Conservation (phyloP, 495 filamentous ascomycete genomes). For the Hyaloscypha finlandica region DNA sequence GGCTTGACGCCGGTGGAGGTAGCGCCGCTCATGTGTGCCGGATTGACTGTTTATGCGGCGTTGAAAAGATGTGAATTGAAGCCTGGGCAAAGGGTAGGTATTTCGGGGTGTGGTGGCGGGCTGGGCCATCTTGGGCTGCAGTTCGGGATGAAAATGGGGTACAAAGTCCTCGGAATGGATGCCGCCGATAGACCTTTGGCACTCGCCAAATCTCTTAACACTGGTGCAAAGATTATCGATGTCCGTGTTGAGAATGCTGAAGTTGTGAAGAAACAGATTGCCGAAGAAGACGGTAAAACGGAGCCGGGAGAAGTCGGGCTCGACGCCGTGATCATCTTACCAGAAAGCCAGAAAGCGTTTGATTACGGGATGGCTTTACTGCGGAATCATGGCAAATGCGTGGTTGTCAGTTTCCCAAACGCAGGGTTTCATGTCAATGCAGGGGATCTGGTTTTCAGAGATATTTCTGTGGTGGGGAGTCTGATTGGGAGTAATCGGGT, state of each 20-base stretch:
- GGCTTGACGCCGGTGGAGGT: constrained; percentile 46
- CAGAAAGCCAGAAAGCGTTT: constrained; percentile 42
- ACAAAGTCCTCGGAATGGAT: constrained; percentile 53
- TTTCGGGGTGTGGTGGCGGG: constrained; percentile 58
- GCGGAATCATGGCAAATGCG: constrained; percentile 41
- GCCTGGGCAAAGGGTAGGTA: constrained; percentile 48
- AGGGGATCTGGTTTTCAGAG: constrained; percentile 50
- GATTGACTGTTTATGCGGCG: constrained; percentile 40
- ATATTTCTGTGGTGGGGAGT: constrained; percentile 50
- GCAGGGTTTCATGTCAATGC: constrained; percentile 46
- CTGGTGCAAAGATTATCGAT: constrained; percentile 40
- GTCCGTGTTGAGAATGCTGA: constrained; percentile 25
- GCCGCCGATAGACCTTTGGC: constrained; percentile 50
- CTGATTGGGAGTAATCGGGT: constrained; percentile 45
- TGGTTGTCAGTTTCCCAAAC: constrained; percentile 42
- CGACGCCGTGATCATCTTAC: constrained; percentile 46
- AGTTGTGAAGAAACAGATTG: constrained; percentile 5
- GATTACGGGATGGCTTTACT: constrained; percentile 45
- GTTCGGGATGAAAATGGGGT: constrained; percentile 52
- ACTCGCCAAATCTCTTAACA: constrained; percentile 30
- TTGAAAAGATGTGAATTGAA: constrained; percentile 43
- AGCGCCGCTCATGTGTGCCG: constrained; percentile 59
- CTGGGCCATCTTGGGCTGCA: constrained; percentile 55
- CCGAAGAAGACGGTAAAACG: constrained; percentile 29
- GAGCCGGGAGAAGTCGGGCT: constrained; percentile 41